Base-by-base conservation (phyloP, 73 alveolate genomes). In the Blepharisma stoltei region DNA sequence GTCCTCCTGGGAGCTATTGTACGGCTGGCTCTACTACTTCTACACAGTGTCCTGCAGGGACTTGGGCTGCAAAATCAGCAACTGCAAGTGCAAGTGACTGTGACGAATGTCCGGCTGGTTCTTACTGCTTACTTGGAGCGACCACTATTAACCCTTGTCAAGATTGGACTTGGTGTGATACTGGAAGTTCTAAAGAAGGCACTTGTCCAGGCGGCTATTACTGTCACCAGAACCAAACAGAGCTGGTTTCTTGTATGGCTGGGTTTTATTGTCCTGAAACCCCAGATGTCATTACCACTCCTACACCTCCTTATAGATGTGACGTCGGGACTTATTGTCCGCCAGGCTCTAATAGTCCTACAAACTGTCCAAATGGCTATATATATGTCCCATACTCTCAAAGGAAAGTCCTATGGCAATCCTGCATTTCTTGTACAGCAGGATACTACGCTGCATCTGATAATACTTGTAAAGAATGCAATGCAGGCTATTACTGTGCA, bases 101-200 rank as follows among this genome's bases (percentile, higher is more conserved):
- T 14, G 54, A 71, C 14, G 77, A 81, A 53, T 90, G 97, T 76
- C 97, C 97, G 6, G 46, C 71, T n/a, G 97, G 97, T 7, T 77
- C 20, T 48, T 90, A 80, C 81, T 90, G 97, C 48, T 70, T 75
- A 44, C 70, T 54, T 46, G 92, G 92, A 52, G 88, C 88, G 0
- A 76, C 82, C 83, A 80, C 88, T 75, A 86, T 79, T 3, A 18
- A 52, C 25, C 86, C 83, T 21, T 80, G 88, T 54, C 55, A 69
- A 25, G 54, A 77, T 21, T 76, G 66, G 9, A 47, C 20, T 20
- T 77, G 81, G 23, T 82, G 90, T 66, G 88, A 88, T 21, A 77
- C 86, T 49, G 94, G 94, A 27, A 82, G 88, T 0, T 80, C 73
- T 14, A 23, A 60, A 11, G 48, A 60, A 20, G 38, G 54, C 18